Evolutionary conservation across 2,329 filamentous ascomycete genomes (phyloP).

Genomic region (Dryadomyces sulphureus): DNA sequence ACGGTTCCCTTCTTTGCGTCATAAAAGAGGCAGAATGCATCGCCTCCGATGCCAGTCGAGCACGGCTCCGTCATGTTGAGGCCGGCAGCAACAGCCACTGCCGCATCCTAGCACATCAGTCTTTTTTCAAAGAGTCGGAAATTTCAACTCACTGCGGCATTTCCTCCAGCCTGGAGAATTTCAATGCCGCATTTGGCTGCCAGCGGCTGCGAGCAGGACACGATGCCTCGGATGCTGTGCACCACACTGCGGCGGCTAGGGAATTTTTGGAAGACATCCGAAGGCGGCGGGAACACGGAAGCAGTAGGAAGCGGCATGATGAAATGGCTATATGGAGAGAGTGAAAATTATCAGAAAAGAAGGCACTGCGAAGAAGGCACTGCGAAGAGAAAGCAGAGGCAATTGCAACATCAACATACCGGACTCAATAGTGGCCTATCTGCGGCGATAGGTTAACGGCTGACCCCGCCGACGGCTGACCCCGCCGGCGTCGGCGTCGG

Average conservation of each 20-base stretch:
- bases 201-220: slow-evolving; percentile 75
- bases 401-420: too few species aligned
- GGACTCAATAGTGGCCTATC: background rate
- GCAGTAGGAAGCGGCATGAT: slow-evolving; percentile 32
- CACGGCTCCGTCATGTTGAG: slow-evolving; percentile 87
- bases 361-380: too few species aligned
- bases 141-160: slow-evolving; percentile 58
- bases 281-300: slow-evolving; percentile 30
- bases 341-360: background rate
- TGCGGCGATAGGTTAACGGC: background rate
- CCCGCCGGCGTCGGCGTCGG: background rate
- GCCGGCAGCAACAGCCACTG: slow-evolving; percentile 74
- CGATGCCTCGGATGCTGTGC: slow-evolving; percentile 80
- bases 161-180: slow-evolving; percentile 69
- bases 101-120: slow-evolving; percentile 53
- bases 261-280: slow-evolving; percentile 36
- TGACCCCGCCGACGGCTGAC: too few species aligned
- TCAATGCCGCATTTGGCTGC: slow-evolving; percentile 74
- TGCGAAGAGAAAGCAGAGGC: too few species aligned
- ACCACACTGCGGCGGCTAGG: slow-evolving; percentile 31
- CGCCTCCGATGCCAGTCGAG: slow-evolving; percentile 83
- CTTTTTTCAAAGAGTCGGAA: background rate
- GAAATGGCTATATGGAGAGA: background rate
- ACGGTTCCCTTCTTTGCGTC: slow-evolving; percentile 67
- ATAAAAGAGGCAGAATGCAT: slow-evolving; percentile 89